Base-by-base conservation (phyloP, 2,329 filamentous ascomycete species). In the Venturia oleaginea region DNA sequence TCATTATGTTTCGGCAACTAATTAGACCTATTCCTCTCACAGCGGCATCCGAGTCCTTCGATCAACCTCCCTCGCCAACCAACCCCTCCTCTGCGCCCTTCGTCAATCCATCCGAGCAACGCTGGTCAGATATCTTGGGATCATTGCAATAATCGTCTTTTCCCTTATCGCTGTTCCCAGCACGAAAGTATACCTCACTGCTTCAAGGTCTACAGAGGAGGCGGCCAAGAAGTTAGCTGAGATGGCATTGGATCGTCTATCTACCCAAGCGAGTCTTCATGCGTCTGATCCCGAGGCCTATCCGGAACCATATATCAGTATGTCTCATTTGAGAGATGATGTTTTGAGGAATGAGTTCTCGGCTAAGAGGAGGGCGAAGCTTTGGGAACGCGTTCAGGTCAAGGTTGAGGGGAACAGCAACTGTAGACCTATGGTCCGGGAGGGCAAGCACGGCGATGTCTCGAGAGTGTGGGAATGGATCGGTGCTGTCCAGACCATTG, bases 331-430 rank as follows among this genome's bases (percentile, higher is more conserved):
- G 63, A 83, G 94, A 66, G 94, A 99, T 72, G 93, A 97, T 72
- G 88, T 99, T 3, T 80, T 99, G 46, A 83, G 93, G 24, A 85
- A 88, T 34, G 87, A 96, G 67, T 91, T 97, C 74, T 88, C 84
- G 3, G 82, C 92, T 24, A 81, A 82, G 10, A 85, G 92, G 70
- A 83, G 94, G 43, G 89, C 94, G 72, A 84, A n/a, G 64, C 80
- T 99, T 61, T 99, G 95, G 94, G 83, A 86, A 68, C 85, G 86
- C 61, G 94, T 99, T 24, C 84, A 86, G 69, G 84, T 81, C 62
- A 88, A 97, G 62, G 92, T 99, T 0, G 94, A 99, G 76, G 87
- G 87, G 75, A 99, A 99, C 74, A 89, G 90, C 66, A 99, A 99
- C 72, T 89, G 99, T 19, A 84, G 94, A 51, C 90, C 77, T 76